phyloP scores from a whole-genome alignment of 306 rosid species.

The Castanea sativa region DNA sequence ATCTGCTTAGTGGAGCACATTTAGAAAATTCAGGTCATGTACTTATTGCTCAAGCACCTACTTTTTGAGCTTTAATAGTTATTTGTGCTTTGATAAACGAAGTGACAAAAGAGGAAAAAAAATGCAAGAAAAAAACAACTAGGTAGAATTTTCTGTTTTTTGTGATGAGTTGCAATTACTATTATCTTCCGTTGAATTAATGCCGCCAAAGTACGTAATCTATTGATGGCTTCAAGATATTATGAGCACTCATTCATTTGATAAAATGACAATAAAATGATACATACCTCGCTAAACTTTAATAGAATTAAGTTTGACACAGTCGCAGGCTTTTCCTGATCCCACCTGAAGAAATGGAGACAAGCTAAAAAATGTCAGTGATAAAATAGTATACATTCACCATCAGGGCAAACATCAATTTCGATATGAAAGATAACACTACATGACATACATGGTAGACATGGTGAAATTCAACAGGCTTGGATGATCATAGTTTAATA shows the following conservation, averaged over 20 bases:
- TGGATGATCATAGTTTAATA: neutral
- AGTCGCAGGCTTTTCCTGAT: slow-evolving; percentile 65
- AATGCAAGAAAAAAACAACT: neutral
- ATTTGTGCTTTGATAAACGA: neutral
- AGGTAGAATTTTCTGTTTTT: neutral
- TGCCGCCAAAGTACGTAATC: neutral
- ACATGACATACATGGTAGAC: neutral
- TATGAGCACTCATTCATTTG: neutral
- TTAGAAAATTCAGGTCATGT: neutral
- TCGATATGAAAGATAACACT: neutral
- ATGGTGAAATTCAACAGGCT: neutral
- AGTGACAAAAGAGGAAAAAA: neutral
- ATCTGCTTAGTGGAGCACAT: neutral
- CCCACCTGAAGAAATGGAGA: slow-evolving; percentile 61
- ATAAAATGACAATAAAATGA: neutral
- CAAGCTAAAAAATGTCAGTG: slow-evolving; percentile 11
- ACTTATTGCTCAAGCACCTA: neutral
- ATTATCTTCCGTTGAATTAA: neutral
- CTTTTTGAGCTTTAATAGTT: neutral
- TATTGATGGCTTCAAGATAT: neutral
- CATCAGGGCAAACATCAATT: neutral
- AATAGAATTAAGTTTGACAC: slow-evolving; percentile 74
- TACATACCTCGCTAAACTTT: slow-evolving; percentile 79
- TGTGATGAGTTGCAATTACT: neutral
- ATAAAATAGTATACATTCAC: slow-evolving; percentile 4